Evolutionary conservation across 441 rosid genomes (phyloP), one percentile per base, ranked within the genome.

Genomic region (Codiaeum variegatum): DNA sequence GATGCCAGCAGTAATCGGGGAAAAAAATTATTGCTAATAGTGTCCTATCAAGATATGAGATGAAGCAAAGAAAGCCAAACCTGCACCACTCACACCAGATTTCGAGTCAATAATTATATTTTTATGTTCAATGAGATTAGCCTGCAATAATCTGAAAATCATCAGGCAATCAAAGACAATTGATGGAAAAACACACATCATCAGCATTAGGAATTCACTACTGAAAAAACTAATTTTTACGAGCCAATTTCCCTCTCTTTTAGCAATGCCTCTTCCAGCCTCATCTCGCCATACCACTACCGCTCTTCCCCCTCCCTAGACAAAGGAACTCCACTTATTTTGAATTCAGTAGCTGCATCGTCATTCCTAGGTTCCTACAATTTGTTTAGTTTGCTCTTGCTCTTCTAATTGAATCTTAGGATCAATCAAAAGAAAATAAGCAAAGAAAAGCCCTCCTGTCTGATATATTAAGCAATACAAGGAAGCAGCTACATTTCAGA

Each of bases 71-170:
- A 77, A 75, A 69, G 54, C 36, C 67, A 36, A 74, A 95, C 99
- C 99, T 90, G 99, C 99, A 76, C 98, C 97, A 74, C 98, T 95
- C 69, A 85, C 98, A 44, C 98, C 99, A 78, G 98, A 95, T 85
- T 95, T 95, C 51, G 99, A 69, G 23, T 95, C 99, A 19, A 91
- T 85, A 62, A 95, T 91, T 18, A 95, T 86, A 82, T 86, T 87
- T 77, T 78, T 76, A 71, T 60, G 61, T 77, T 82, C 86, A 78
- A 93, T 88, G 69, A 93, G 92, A 75, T 88, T 90, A 73, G 86
- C 91, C 99, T 93, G 89, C 73, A 78, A 74, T 56, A 73, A 69
- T 75, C 3, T 74, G 78, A 68, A 75, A 38, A 60, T 59, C 5
- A 75, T 46, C 18, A 34, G 73, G 58, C 28, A 44, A 59, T 34